Evolutionary conservation across 2,329 filamentous ascomycete species (phyloP).

Genomic region (Hymenoscyphus linearis): DNA sequence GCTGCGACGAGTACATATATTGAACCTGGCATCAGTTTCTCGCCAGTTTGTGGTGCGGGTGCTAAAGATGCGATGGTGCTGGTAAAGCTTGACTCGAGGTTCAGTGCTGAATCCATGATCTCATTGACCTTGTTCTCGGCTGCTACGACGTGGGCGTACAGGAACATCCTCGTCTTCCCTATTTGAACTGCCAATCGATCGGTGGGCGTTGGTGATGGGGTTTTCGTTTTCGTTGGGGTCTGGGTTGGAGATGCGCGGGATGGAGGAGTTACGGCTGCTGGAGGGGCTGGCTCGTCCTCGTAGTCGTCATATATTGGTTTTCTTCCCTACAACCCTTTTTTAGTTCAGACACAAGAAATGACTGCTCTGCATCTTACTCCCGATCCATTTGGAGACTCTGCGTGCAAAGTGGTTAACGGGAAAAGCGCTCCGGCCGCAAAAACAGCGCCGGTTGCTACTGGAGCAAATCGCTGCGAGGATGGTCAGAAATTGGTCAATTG

Average conservation of each 20-base stretch:
- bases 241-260: conserved; percentile 19
- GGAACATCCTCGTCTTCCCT: conserved; percentile 69
- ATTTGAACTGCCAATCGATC: conserved; percentile 84
- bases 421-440: conserved; percentile 41
- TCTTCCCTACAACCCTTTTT: conserved; percentile 37
- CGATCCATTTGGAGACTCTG: conserved; percentile 38
- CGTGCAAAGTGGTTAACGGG: conserved; percentile 41
- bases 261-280: conserved; percentile 22
- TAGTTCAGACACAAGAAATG: not conserved
- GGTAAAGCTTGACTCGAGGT: conserved; percentile 85
- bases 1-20: conserved; percentile 90
- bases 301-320: conserved; percentile 80
- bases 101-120: conserved; percentile 73
- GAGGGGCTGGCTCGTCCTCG: conserved; percentile 38
- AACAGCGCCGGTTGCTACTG: conserved; percentile 36
- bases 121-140: conserved; percentile 81
- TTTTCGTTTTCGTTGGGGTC: conserved; percentile 30
- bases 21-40: conserved; percentile 81
- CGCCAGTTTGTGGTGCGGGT: conserved; percentile 76
- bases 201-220: conserved; percentile 67
- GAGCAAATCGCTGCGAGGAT: conserved; percentile 41
- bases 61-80: conserved; percentile 83
- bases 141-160: conserved; percentile 68
- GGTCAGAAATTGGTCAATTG: conserved; percentile 16
- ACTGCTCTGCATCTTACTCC: conserved; percentile 16